Base-by-base conservation (phyloP, 352 stramenopile genomes). In the Phytophthora palmivora region DNA sequence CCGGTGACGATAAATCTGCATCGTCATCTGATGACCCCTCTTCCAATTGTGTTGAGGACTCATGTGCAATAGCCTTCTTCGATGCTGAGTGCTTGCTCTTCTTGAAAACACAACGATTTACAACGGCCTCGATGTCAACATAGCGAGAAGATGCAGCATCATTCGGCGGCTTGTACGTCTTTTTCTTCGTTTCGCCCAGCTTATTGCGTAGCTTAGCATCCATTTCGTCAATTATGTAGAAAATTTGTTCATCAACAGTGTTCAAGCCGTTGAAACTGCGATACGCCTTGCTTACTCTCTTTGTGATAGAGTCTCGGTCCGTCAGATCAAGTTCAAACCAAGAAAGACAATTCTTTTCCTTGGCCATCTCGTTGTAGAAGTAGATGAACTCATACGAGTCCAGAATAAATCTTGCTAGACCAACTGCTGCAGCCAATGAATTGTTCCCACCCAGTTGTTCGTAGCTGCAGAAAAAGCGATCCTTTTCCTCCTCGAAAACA, bases 331-430 rank as follows among this genome's bases (percentile, higher is more conserved):
- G 60, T 18, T 80, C 67, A 33, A 80, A 80, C 72, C 72, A 80
- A 10, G 34, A 38, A 8, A 74, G 21, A 8, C 51, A 70, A 16
- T 66, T 46, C n/a, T 49, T 68, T 6, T 62, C 66, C 0, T 33
- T 47, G 6, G 67, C 72, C 28, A 70, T 72, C 45, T 66, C 34
- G 45, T 78, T 63, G 57, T 78, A 80, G 12, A 72, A 74, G 52
- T 76, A 76, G 36, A 80, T 70, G 43, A 80, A 80, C 45, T 80
- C 72, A 41, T 75, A 80, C 50, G 72, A 80, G 41, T 80, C 72
- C 42, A 80, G 52, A 19, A 80, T 46, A 33, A 70, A 75, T 15
- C 72, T 43, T 6, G 72, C 72, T 6, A 75, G 58, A 2, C 63
- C 53, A 26, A 80, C 61, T 4, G 65, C 52, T 0, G 58, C 63